These are phyloP conservation scores for Saturnispora diversa DNA, from an alignment of 805 yeast species.

Conservation along the genomic window DNA sequence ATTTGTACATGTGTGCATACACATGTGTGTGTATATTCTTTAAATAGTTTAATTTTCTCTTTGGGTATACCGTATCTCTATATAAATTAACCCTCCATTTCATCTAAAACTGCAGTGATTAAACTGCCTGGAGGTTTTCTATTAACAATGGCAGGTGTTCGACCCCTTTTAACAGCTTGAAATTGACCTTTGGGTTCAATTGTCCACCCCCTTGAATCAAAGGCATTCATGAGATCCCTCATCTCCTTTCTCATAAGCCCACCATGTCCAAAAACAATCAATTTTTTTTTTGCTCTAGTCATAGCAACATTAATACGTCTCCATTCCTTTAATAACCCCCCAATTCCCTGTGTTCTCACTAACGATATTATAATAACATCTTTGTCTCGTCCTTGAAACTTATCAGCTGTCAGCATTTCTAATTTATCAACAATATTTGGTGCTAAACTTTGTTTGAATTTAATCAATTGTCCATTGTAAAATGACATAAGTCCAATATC, in stretches of 20 bases:
- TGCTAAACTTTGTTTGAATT: conserved; percentile 28
- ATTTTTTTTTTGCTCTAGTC: conserved; percentile 79
- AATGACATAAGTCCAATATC: conserved; percentile 84
- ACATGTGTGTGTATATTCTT: neutral
- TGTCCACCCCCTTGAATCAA: conserved; percentile 56
- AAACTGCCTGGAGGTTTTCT: conserved; percentile 9
- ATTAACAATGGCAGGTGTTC: neutral
- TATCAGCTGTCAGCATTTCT: conserved; percentile 89
- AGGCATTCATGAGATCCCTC: conserved; percentile 50
- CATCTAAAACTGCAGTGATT: conserved; percentile 1
- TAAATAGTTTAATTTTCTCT: neutral
- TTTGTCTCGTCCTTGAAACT: conserved; percentile 93
- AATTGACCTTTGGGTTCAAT: conserved; percentile 33
- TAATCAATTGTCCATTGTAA: conserved; percentile 69
- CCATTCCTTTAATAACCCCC: conserved; percentile 80
- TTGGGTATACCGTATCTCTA: neutral
- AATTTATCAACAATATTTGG: conserved; percentile 31
- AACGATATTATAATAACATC: conserved; percentile 84
- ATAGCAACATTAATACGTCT: conserved; percentile 90
- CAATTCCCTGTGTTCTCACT: conserved; percentile 77
- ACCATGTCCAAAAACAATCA: conserved; percentile 75
- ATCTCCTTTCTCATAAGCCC: conserved; percentile 50
- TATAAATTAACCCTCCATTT: conserved; percentile 2
- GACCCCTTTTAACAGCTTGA: conserved; percentile 11
- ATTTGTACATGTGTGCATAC: neutral